Evolutionary conservation across 805 yeast species (phyloP), one percentile per base, ranked within the genome.

Genomic region (Millerago galiae): DNA sequence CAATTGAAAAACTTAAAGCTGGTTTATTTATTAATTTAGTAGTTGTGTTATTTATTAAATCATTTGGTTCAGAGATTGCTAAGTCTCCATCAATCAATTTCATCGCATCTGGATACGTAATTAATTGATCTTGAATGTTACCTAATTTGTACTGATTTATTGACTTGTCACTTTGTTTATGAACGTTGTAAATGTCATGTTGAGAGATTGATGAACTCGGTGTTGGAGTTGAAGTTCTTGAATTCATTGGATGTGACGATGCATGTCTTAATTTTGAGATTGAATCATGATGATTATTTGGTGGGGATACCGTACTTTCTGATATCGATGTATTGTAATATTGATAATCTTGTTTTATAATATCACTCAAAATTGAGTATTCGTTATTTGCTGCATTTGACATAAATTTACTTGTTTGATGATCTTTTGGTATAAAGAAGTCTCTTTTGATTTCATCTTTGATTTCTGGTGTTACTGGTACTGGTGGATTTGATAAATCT

Each of bases 361-460:
- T 82, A 46, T 71, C 77, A 8, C 88, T 81, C 26, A 83, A 61
- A 4, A 83, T 77, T 3, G 86, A 72, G 52, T 83, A 83, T 52
- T 83, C 93, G 40, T 81, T 65, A 53, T 81, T 83, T 0, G 87
- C 89, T 1, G 93, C 89, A 29, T 75, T 67, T 1, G 88, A 80
- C 46, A 82, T 55, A 52, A 83, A 83, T 46, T 74, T 53, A 52
- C 10, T 17, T 35, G 11, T 14, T 14, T 3, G 31, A 13, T 26
- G 31, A 30, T 24, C 12, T 12, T 5, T 11, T n/a, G 14, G 15
- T 3, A 35, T 35, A 21, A 15, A 13, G 36, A 8, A 29, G 7
- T 29, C 32, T 7, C 15, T 8, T 31, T 31, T 15, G 9, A 31
- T 10, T 5, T 16, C 18, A 26, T 26, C 13, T 30, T 30, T 15